These are phyloP conservation scores for Euphorbia peplus DNA, from an alignment of 345 rosid species.

Conservation along the genomic window DNA sequence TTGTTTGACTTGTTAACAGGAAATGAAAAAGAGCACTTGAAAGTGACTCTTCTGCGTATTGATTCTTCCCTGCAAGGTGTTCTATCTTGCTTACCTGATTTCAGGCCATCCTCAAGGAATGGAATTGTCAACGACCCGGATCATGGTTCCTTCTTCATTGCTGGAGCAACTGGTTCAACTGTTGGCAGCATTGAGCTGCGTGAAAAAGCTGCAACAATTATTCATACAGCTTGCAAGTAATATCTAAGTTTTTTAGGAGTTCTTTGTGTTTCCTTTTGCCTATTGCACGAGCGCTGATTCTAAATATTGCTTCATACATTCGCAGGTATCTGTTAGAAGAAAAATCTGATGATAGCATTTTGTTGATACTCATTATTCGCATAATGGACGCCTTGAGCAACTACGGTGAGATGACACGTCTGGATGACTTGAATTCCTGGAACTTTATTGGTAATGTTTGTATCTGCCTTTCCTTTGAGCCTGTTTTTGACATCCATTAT, in stretches of 20 bases:
- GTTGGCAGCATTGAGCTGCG: constrained; percentile 85
- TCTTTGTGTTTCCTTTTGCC: constrained; percentile 8
- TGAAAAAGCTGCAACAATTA: constrained; percentile 77
- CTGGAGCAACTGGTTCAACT: constrained; percentile 87
- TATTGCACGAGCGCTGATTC: constrained; percentile 9
- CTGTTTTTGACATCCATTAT: constrained; percentile 9
- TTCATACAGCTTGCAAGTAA: constrained; percentile 92
- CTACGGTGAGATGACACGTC: constrained; percentile 56
- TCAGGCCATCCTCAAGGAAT: constrained; percentile 71
- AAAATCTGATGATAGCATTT: constrained; percentile 97
- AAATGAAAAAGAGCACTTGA: constrained; percentile 91
- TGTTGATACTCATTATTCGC: constrained; percentile 77
- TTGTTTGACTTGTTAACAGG: constrained; percentile 52
- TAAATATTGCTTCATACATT: constrained; percentile 25
- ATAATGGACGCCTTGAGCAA: constrained; percentile 94
- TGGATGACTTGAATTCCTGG: constrained; percentile 20
- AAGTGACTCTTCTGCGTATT: constrained; percentile 96
- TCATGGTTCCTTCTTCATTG: constrained; percentile 70
- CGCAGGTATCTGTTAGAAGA: constrained; percentile 80
- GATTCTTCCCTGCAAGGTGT: constrained; percentile 96
- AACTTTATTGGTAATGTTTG: neutral
- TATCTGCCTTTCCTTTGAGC: constrained; percentile 1
- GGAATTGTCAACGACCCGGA: constrained; percentile 50
- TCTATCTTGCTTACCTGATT: constrained; percentile 98
- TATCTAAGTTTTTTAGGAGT: constrained; percentile 24